phyloP scores from a whole-genome alignment of 2,329 filamentous ascomycete species.

The Aspergillus hiratsukae region DNA sequence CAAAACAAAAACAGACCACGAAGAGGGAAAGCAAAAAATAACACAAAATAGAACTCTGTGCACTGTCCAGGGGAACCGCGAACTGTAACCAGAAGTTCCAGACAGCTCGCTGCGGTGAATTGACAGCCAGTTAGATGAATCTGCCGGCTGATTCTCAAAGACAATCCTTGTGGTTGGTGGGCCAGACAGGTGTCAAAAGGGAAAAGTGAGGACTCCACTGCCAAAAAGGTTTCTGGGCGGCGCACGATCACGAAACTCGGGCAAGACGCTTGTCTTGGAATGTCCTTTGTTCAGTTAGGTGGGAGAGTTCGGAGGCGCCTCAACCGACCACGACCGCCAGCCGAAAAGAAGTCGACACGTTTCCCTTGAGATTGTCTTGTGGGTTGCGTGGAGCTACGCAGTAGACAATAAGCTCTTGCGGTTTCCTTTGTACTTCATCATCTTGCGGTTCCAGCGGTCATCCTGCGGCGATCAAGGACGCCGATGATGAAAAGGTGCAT shows the following conservation, averaged over 20 bases:
- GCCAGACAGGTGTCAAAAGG: conserved; percentile 21
- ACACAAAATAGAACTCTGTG: neutral
- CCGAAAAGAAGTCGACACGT: neutral
- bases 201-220: conserved; percentile 17
- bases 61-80: conserved; percentile 1
- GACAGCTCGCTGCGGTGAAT: conserved; percentile 11
- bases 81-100: conserved; percentile 7
- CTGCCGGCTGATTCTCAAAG: conserved; percentile 9
- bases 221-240: conserved; percentile 14
- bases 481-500: neutral
- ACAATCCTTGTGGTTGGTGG: conserved; percentile 17
- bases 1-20: neutral
- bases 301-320: neutral
- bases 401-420: neutral
- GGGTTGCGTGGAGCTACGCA: neutral
- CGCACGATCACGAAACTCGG: conserved; percentile 7
- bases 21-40: conserved; percentile 3
- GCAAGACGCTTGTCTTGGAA: neutral
- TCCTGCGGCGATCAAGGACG: neutral
- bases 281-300: neutral
- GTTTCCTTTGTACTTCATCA: neutral
- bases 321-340: neutral
- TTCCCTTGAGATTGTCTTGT: neutral
- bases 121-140: conserved; percentile 15
- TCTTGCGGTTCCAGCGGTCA: neutral